Percentiles rank a stretch among this genome's conserved stretches.
Conservation (phyloP, 495 filamentous ascomycete species). For the Xylaria venustula region DNA sequence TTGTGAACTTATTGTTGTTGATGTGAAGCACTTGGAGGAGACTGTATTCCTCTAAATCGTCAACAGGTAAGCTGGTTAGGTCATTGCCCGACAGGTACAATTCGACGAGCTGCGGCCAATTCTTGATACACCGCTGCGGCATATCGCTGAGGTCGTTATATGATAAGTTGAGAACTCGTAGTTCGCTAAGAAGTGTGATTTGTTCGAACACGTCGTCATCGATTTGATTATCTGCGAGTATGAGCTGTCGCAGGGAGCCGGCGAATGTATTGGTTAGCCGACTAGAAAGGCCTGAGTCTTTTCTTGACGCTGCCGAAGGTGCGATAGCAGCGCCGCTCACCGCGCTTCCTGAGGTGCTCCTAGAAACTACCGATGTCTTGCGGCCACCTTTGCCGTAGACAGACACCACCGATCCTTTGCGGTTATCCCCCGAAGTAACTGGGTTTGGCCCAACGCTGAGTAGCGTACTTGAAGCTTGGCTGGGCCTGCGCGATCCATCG, state of each 20-base stretch:
- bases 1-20: constrained; percentile 97
- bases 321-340: constrained; percentile 52
- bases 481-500: constrained; percentile 76
- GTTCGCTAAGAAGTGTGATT: constrained; percentile 74
- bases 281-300: constrained; percentile 81
- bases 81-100: constrained; percentile 96
- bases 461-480: constrained; percentile 75
- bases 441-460: constrained; percentile 75
- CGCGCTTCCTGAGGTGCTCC: constrained; percentile 47
- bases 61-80: constrained; percentile 83
- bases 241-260: constrained; percentile 75
- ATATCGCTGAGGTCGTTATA: constrained; percentile 94
- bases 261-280: constrained; percentile 81
- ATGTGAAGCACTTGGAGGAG: constrained; percentile 87
- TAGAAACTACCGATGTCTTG: constrained; percentile 82
- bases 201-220: constrained; percentile 94
- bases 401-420: constrained; percentile 81
- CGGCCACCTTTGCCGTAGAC: constrained; percentile 70
- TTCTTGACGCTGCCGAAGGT: constrained; percentile 57
- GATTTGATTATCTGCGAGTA: constrained; percentile 89
- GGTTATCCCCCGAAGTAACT: constrained; percentile 51
- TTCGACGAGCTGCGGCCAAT: constrained; percentile 85
- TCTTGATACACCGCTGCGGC: constrained; percentile 78
- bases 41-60: constrained; percentile 87
- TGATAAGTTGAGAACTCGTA: constrained; percentile 88